Percentiles rank a stretch among this genome's conserved stretches.
Conservation (phyloP, 2,329 filamentous ascomycete species). For the Lojkania enalia region DNA sequence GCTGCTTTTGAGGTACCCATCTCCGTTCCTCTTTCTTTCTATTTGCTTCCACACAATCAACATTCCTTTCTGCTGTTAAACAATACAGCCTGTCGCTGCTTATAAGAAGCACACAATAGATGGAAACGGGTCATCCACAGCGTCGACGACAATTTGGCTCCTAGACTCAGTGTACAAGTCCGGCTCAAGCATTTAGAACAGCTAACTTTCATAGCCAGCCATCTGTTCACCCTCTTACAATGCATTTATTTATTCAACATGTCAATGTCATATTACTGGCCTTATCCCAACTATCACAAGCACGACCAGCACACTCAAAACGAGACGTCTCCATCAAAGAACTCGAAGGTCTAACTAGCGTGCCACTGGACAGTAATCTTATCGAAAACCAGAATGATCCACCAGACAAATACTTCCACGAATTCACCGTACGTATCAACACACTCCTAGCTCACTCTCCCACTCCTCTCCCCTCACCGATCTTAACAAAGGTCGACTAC, state of each 20-base stretch:
- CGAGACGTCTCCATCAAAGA: constrained; percentile 18
- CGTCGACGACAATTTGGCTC: too few species aligned
- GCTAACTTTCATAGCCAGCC: too few species aligned
- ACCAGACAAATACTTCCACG: constrained; percentile 41
- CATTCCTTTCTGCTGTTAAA: too few species aligned
- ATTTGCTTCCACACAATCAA: too few species aligned
- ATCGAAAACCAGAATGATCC: constrained; percentile 22
- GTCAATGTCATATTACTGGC: constrained; percentile 2
- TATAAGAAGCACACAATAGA: too few species aligned
- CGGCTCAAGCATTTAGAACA: too few species aligned
- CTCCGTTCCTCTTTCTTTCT: too few species aligned
- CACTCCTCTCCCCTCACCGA: not conserved
- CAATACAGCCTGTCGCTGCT: too few species aligned
- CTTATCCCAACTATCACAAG: constrained; percentile 3
- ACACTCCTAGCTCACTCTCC: not conserved
- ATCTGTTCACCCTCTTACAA: too few species aligned
- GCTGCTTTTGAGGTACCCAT: too few species aligned
- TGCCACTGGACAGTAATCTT: constrained; percentile 22
- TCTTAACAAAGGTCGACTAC: constrained; percentile 13
- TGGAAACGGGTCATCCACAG: too few species aligned
- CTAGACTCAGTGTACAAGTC: too few species aligned
- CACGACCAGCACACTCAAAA: constrained; percentile 5
- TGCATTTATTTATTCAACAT: constrained; percentile 1
- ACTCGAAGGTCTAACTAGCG: constrained; percentile 23
- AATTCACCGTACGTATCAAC: constrained; percentile 27